These are phyloP conservation scores for Diplocarpon rosae DNA, from an alignment of 2,329 filamentous ascomycete species.

Conservation along the genomic window DNA sequence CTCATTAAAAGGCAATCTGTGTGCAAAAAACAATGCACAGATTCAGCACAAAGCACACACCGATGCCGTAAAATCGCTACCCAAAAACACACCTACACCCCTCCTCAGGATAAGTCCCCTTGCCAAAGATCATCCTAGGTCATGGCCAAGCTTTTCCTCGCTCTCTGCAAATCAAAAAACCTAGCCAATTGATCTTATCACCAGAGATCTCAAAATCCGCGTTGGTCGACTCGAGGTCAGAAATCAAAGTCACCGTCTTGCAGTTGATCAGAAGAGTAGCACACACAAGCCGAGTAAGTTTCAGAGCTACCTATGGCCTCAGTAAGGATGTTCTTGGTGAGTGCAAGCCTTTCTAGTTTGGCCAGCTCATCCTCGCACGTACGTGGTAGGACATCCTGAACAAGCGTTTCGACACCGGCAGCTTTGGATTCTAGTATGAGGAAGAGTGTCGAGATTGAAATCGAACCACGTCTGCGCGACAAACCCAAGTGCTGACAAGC, in stretches of 20 bases:
- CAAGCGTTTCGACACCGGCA: background rate
- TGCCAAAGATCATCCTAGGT: background rate
- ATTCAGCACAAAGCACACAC: too few species aligned
- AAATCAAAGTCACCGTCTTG: background rate
- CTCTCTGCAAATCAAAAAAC: background rate
- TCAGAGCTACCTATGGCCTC: background rate
- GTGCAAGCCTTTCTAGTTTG: background rate
- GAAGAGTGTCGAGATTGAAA: constrained; percentile 2
- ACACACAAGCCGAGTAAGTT: constrained; percentile 2
- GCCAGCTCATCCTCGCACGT: constrained; percentile 4
- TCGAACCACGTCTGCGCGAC: constrained; percentile 1
- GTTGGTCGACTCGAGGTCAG: background rate
- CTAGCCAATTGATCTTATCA: background rate
- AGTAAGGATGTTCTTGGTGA: background rate
- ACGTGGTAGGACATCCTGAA: constrained; percentile 2
- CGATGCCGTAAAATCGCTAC: too few species aligned
- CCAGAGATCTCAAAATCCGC: background rate
- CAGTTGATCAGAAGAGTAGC: constrained; percentile 1
- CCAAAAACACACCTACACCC: too few species aligned
- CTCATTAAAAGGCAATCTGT: too few species aligned
- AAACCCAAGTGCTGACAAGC: constrained; percentile 1
- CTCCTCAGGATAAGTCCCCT: too few species aligned
- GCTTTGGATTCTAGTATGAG: background rate
- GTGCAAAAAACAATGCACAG: too few species aligned
- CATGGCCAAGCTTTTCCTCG: background rate